Base-by-base conservation (phyloP, 2,329 filamentous ascomycete species). In the Arthrobotrys megalospora region DNA sequence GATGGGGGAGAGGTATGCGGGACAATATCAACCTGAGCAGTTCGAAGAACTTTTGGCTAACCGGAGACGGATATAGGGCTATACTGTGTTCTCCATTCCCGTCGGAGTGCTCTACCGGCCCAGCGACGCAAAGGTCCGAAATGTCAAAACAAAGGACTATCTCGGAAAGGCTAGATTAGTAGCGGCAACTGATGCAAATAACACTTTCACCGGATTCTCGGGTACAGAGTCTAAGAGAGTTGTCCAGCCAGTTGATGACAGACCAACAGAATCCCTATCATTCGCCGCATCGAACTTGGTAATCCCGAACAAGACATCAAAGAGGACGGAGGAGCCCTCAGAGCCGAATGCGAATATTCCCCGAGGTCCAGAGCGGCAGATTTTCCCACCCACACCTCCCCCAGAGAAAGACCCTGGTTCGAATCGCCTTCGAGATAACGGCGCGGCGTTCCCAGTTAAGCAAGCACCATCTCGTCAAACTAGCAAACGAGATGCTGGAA, bases 381-480 rank as follows among this genome's bases (percentile, higher is more conserved):
- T 95, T 80, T 97, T 98, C 86, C 96, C 96, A 16, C 96, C 96
- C n/a, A 98, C 96, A n/a, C 96, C 96, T 47, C 96, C 96, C 6
- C 96, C 96, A 5, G 96, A 99, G 86, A 89, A 89, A 79, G 94
- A 97, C 38, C 53, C 76, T 60, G 48, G 67, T 67, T 34, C 80
- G 55, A 78, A 80, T 66, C 66, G 64, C 66, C 48, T 80, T 65
- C 55, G 79, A 69, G 43, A 76, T 64, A 24, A 69, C 45, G 68
- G 78, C 10, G 64, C 66, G 12, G 67, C 67, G 5, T 77, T 77
- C 52, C 73, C 73, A n/a, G 73, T 77, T 14, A 77, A 77, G 32
- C 73, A 77, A 47, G 24, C 24, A 21, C 43, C 87, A 58, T 91
- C 88, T 80, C 89, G 89, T 43, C 87, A 88, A 85, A 88, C 88